These are phyloP conservation scores for Pseudogymnoascus sp. DNA, from an alignment of 2,329 filamentous ascomycete genomes.

Conservation along the genomic window DNA sequence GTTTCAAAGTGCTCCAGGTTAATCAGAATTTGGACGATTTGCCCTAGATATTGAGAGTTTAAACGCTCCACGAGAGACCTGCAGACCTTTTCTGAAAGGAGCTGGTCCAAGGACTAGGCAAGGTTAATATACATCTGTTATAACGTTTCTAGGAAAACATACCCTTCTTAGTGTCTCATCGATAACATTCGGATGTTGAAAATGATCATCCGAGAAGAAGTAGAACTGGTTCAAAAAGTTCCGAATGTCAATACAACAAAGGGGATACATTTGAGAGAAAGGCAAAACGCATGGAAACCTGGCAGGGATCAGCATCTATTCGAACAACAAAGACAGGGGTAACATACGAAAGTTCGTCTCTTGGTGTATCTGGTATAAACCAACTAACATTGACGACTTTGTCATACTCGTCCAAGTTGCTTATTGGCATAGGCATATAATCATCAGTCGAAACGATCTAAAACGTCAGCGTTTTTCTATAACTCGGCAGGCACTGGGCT, in stretches of 20 bases:
- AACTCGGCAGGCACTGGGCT: background rate
- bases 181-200: slow-evolving; percentile 80
- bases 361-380: slow-evolving; percentile 77
- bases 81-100: slow-evolving; percentile 90
- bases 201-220: slow-evolving; percentile 93
- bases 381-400: slow-evolving; percentile 94
- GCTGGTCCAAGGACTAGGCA: slow-evolving; percentile 73
- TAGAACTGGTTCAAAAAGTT: slow-evolving; percentile 99
- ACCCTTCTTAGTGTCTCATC: slow-evolving; percentile 82
- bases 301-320: background rate
- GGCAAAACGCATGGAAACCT: slow-evolving; percentile 93
- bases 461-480: slow-evolving; percentile 12
- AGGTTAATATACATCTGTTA: background rate
- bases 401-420: slow-evolving; percentile 81
- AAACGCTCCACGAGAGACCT: slow-evolving; percentile 80
- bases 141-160: slow-evolving; percentile 17
- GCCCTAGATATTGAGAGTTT: slow-evolving; percentile 86
- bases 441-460: slow-evolving; percentile 81
- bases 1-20: slow-evolving; percentile 96
- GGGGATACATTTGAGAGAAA: slow-evolving; percentile 97
- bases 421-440: slow-evolving; percentile 99
- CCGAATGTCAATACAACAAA: slow-evolving; percentile 95
- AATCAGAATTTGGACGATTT: slow-evolving; percentile 97
- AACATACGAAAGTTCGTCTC: slow-evolving; percentile 64
- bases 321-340: background rate